Percentiles rank a stretch among this genome's conserved stretches.
These are phyloP conservation scores for Boletus rubroflammeus DNA, from an alignment of 768 basidiomycete genomes.

Conservation along the genomic window DNA sequence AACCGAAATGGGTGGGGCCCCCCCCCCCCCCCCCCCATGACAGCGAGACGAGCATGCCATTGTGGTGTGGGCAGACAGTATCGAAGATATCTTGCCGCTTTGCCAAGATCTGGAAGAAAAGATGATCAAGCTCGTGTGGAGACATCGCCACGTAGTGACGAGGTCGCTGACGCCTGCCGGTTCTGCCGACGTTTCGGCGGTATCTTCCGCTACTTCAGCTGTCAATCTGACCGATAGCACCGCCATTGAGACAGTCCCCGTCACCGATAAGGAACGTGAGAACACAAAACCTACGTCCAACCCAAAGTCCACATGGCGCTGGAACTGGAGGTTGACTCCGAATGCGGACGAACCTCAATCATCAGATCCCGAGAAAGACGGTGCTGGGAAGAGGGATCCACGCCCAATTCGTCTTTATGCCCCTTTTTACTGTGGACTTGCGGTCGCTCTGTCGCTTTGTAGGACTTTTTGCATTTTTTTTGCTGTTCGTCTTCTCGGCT, in stretches of 20 bases:
- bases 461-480: conserved; percentile 25
- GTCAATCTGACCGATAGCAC: conserved; percentile 49
- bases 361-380: conserved; percentile 50
- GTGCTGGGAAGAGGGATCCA: conserved; percentile 18
- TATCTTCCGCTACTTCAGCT: conserved; percentile 49
- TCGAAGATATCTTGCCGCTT: conserved; percentile 72
- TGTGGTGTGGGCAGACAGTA: conserved; percentile 79
- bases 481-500: conserved; percentile 7
- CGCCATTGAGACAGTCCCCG: conserved; percentile 15
- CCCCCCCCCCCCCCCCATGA: no score
- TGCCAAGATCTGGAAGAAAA: conserved; percentile 70
- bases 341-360: conserved; percentile 20
- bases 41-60: conserved; percentile 81
- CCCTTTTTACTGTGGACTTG: conserved; percentile 68
- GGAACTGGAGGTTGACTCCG: conserved; percentile 43
- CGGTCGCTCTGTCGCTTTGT: conserved; percentile 62
- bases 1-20: no score
- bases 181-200: conserved; percentile 34
- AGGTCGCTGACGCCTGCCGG: conserved; percentile 18
- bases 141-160: conserved; percentile 33
- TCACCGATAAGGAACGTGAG: conserved; percentile 17
- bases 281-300: background rate
- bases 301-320: conserved; percentile 25
- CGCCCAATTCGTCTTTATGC: conserved; percentile 65
- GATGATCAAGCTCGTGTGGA: conserved; percentile 80